phyloP scores from a whole-genome alignment of 2,329 filamentous ascomycete species.

The Aspergillus versicolor region DNA sequence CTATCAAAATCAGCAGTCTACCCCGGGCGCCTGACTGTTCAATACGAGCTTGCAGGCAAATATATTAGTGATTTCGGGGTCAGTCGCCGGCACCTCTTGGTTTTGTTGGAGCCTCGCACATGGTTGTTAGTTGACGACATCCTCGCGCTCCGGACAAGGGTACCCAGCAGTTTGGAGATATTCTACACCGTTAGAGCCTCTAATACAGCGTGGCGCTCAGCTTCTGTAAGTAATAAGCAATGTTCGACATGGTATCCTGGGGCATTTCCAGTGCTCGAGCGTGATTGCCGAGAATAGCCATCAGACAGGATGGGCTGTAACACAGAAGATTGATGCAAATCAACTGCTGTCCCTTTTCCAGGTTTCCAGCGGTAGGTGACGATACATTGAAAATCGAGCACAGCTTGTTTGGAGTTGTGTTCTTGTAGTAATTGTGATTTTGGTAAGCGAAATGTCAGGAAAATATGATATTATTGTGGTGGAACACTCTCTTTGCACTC shows the following conservation, averaged over 20 bases:
- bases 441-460: background rate
- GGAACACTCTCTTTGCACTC: background rate
- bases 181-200: background rate
- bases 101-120: background rate
- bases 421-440: background rate
- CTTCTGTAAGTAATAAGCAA: background rate
- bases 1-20: slow-evolving; percentile 16
- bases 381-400: background rate
- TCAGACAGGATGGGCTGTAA: background rate
- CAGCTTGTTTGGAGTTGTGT: background rate
- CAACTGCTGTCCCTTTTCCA: background rate
- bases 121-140: background rate
- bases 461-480: background rate
- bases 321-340: background rate
- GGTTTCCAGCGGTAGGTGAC: background rate
- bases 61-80: background rate
- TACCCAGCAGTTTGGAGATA: background rate
- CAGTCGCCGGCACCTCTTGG: slow-evolving; percentile 1
- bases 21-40: slow-evolving; percentile 4
- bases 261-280: background rate
- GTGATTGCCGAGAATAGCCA: background rate
- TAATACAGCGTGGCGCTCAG: background rate
- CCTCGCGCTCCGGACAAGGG: background rate
- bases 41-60: background rate
- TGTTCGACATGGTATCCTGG: background rate